These are phyloP conservation scores for Chaetoscypha palmicola DNA, from an alignment of 2,329 filamentous ascomycete species.

Conservation along the genomic window DNA sequence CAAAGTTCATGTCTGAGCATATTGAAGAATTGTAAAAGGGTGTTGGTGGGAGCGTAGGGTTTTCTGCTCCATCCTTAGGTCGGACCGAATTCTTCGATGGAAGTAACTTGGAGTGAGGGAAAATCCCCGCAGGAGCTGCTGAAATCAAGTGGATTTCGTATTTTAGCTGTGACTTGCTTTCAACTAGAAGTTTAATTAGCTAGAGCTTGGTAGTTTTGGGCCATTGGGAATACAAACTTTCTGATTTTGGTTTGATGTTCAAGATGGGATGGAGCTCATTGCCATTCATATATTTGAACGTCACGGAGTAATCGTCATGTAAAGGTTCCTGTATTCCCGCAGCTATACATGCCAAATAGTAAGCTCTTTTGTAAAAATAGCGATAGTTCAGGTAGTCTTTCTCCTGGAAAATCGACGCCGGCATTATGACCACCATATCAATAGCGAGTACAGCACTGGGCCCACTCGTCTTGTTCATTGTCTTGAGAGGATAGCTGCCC, in stretches of 20 bases:
- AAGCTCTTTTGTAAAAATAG: slow-evolving; percentile 91
- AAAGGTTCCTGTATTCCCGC: slow-evolving; percentile 57
- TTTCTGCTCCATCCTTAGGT: slow-evolving; percentile 40
- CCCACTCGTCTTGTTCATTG: slow-evolving; percentile 62
- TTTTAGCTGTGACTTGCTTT: slow-evolving; percentile 34
- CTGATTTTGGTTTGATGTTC: slow-evolving; percentile 34
- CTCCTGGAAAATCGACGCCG: slow-evolving; percentile 71
- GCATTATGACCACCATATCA: slow-evolving; percentile 86
- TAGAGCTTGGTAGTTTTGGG: no score
- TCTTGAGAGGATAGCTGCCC: slow-evolving; percentile 77
- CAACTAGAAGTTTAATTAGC: slow-evolving; percentile 19
- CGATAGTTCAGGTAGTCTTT: slow-evolving; percentile 92
- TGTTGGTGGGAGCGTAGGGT: slow-evolving; percentile 45
- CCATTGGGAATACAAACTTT: slow-evolving; percentile 17
- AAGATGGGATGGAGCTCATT: slow-evolving; percentile 71
- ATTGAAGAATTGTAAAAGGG: slow-evolving; percentile 87
- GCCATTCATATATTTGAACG: slow-evolving; percentile 62
- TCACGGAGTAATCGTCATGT: slow-evolving; percentile 46
- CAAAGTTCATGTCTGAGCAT: slow-evolving; percentile 67
- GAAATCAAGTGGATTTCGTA: slow-evolving; percentile 71
- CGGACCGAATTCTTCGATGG: slow-evolving; percentile 66
- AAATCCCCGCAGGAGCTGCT: slow-evolving; percentile 60
- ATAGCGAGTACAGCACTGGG: slow-evolving; percentile 52
- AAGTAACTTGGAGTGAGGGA: slow-evolving; percentile 63
- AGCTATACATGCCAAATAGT: slow-evolving; percentile 79